phyloP scores from a whole-genome alignment of 2,329 filamentous ascomycete species.

The Paecilomyces dactylethromorphus region DNA sequence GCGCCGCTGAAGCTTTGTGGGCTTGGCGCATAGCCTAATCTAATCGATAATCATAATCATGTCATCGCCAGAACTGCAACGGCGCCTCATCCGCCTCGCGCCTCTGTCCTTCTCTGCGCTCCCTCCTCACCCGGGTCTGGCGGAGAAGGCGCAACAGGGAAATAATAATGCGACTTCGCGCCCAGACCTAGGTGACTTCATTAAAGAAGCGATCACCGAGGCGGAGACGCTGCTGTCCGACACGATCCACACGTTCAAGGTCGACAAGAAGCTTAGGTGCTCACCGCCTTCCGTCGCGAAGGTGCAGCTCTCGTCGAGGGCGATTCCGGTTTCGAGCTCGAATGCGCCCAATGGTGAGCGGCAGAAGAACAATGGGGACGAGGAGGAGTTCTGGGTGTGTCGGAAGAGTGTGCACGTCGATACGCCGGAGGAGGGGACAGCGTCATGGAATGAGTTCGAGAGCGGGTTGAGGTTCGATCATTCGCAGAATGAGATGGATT shows the following conservation, averaged over 20 bases:
- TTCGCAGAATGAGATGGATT: constrained; percentile 34
- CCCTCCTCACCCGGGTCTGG: constrained; percentile 22
- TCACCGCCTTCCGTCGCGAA: constrained; percentile 23
- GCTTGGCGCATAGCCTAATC: not conserved
- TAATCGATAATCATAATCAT: not conserved
- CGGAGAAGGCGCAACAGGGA: not conserved
- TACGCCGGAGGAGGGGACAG: constrained; percentile 21
- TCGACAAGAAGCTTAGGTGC: constrained; percentile 17
- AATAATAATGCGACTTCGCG: constrained; percentile 2
- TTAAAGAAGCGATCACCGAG: constrained; percentile 19
- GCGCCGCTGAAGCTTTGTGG: no score
- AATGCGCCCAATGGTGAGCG: not conserved
- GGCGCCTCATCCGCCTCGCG: constrained; percentile 14
- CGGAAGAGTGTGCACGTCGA: constrained; percentile 32
- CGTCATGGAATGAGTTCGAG: constrained; percentile 33
- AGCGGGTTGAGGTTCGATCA: constrained; percentile 30
- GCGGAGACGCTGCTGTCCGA: constrained; percentile 18
- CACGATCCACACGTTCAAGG: constrained; percentile 21
- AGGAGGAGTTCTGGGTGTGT: constrained; percentile 34
- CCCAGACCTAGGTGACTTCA: constrained; percentile 14
- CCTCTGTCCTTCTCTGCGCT: constrained; percentile 22
- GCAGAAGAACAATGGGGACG: not conserved
- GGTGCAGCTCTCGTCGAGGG: constrained; percentile 18
- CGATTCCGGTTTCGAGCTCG: not conserved
- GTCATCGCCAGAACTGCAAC: not conserved